Base-by-base conservation (phyloP, 2,329 filamentous ascomycete genomes). In the Fusarium sp. region DNA sequence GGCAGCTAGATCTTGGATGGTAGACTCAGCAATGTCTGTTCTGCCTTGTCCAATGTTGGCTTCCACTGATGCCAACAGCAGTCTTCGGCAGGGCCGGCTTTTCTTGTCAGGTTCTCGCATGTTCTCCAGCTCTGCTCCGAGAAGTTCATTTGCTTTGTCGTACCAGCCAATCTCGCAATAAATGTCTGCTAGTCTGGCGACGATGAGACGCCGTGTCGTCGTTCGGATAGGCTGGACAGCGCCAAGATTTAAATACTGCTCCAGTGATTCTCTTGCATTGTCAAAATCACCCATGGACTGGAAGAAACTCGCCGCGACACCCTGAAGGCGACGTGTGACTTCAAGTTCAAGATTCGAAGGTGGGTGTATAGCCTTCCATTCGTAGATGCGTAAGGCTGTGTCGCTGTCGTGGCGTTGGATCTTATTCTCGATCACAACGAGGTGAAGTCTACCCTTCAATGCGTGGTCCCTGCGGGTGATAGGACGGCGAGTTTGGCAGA, bases 391-490 rank as follows among this genome's bases (percentile, higher is more conserved):
- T 3, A 67, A 66, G 3, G 74, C 60, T 5, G 78, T 76, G 34
- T 80, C 77, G 3, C 65, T 58, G 60, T 79, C 77, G 34, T 76
- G 76, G 25, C 67, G 68, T 43, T 75, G 70, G 30, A 80, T 79
- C 68, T 80, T 80, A 60, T 77, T 80, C 34, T 80, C 79, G 39
- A 80, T 71, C 35, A 73, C 68, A 1, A 78, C 78, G 18, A 80
- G 75, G 58, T 80, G 79, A 2, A 80, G 73, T 1, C 79, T 77
- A 11, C 79, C 79, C 4, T 65, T 66, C 1, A 80, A 61, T 6
- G 75, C 74, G 18, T 77, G 73, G 39, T 79, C 76, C 16, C 69
- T 62, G 3, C 73, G 75, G 3, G 71, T 79, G 5, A 25, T 34
- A 2, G 69, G 71, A 18, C 48, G 61, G 6, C 73, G 67, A 8